A percentile compares a stretch with the other conserved stretches of the same genome.
Conservation (phyloP, 805 yeast species). For the Zygoascus tannicola region DNA sequence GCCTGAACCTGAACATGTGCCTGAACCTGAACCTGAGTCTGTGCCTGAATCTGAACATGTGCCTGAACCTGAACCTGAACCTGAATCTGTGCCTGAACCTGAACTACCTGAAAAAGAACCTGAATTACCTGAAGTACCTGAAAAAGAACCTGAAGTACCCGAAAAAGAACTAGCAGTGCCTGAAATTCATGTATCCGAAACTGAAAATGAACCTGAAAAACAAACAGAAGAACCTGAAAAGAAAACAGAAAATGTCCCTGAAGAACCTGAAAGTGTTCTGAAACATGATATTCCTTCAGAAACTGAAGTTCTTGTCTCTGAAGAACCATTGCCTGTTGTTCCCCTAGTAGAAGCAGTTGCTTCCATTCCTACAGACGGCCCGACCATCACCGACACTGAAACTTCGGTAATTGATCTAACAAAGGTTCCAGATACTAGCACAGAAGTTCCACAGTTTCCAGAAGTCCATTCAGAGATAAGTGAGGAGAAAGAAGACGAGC, state of each 20-base stretch:
- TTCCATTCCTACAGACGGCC: too few relatives aligned
- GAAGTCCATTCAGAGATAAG: not conserved
- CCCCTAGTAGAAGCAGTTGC: not conserved
- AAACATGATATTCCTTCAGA: not conserved
- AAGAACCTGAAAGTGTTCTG: not conserved
- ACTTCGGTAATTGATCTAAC: not conserved
- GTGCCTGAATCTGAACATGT: too few relatives aligned
- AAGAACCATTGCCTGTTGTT: not conserved
- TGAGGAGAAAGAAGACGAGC: conserved; percentile 6
- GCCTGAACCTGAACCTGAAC: conserved; percentile 1
- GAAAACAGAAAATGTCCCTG: not conserved
- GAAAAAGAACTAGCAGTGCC: not conserved
- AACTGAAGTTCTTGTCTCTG: not conserved
- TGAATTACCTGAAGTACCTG: not conserved
- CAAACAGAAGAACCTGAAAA: not conserved
- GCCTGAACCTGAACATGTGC: not conserved
- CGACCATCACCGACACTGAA: too few relatives aligned
- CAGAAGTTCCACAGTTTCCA: not conserved
- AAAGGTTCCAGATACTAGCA: not conserved
- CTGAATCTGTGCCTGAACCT: not conserved
- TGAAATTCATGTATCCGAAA: not conserved
- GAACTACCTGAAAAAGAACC: not conserved
- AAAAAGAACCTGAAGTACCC: not conserved
- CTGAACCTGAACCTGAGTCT: conserved; percentile 4
- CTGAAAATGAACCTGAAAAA: not conserved